A percentile compares a stretch with the other conserved stretches of the same genome.
phyloP scores from a whole-genome alignment of 768 basidiomycete species.

The Suillus discolor region DNA sequence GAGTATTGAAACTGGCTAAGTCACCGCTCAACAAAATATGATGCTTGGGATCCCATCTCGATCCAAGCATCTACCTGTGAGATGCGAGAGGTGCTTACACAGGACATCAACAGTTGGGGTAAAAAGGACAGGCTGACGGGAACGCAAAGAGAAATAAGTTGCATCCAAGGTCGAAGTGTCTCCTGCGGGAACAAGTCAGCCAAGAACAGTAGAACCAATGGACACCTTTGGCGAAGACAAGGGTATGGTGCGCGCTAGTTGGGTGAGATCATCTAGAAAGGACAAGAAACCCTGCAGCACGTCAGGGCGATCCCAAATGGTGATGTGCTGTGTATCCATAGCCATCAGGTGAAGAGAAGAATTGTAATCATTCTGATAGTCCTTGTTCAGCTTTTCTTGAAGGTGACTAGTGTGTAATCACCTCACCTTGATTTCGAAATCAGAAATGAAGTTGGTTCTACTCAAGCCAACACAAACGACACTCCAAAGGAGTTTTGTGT shows the following conservation, averaged over 20 bases:
- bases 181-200: conserved; percentile 53
- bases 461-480: conserved; percentile 32
- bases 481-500: conserved; percentile 44
- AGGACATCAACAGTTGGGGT: conserved; percentile 49
- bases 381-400: neutral
- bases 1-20: conserved; percentile 56
- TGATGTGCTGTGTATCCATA: conserved; percentile 48
- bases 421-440: conserved; percentile 26
- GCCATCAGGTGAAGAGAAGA: conserved; percentile 50
- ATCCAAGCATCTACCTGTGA: conserved; percentile 45
- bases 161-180: conserved; percentile 48
- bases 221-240: conserved; percentile 55
- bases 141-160: conserved; percentile 62
- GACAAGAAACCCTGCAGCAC: conserved; percentile 45
- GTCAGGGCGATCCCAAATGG: conserved; percentile 61
- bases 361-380: neutral
- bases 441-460: conserved; percentile 19
- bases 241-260: conserved; percentile 24
- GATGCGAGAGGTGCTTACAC: conserved; percentile 25
- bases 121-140: conserved; percentile 59
- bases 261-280: conserved; percentile 2
- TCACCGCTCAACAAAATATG: conserved; percentile 19
- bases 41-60: conserved; percentile 25
- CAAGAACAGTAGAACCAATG: conserved; percentile 63
- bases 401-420: neutral